phyloP scores from a whole-genome alignment of 257 asterid species.

The Nicotiana tomentosiformis region DNA sequence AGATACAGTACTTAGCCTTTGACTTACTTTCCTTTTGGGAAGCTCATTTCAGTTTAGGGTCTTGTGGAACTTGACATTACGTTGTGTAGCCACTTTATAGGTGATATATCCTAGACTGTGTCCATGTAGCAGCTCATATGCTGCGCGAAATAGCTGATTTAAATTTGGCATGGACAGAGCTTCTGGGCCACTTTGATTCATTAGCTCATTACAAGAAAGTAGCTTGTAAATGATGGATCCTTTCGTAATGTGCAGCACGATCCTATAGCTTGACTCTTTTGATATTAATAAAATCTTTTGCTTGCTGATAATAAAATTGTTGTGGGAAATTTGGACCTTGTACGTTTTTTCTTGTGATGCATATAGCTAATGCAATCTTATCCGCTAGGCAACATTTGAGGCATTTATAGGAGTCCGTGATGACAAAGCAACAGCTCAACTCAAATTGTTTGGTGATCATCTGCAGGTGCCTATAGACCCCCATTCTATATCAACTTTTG shows the following conservation, averaged over 20 bases:
- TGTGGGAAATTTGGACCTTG: background rate
- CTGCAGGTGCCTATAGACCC: constrained; percentile 55
- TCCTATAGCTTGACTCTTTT: background rate
- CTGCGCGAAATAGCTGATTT: background rate
- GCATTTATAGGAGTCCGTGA: constrained; percentile 87
- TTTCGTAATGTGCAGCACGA: background rate
- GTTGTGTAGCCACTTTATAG: background rate
- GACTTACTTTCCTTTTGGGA: background rate
- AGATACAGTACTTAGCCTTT: background rate
- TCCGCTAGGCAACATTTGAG: constrained; percentile 82
- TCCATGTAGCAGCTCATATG: background rate
- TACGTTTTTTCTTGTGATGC: background rate
- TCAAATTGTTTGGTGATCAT: constrained; percentile 79
- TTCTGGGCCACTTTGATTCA: background rate
- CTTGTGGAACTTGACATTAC: background rate
- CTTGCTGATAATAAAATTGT: background rate
- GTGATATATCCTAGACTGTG: background rate
- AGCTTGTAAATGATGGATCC: background rate
- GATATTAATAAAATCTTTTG: background rate
- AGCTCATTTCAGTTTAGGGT: background rate
- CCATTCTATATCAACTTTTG: constrained; percentile 9
- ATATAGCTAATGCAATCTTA: background rate
- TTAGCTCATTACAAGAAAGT: background rate
- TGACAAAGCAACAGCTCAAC: constrained; percentile 85
- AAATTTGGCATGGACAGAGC: background rate